Percentiles rank a stretch among this genome's conserved stretches.
Evolutionary conservation across 352 stramenopile genomes (phyloP).

Genomic region (Phytophthora nicotianae): DNA sequence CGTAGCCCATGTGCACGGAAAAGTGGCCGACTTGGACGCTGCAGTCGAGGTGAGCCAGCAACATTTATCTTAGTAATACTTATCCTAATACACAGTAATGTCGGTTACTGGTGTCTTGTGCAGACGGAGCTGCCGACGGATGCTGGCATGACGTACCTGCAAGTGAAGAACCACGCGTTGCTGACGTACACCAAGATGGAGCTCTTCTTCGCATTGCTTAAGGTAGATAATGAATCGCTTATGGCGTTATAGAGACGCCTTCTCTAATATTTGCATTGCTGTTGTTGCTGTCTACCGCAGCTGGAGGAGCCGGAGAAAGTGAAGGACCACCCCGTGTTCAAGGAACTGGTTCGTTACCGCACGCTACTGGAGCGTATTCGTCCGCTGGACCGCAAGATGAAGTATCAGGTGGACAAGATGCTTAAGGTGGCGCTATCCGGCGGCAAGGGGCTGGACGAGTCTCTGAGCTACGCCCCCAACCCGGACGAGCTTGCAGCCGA

Average conservation of each 20-base stretch:
- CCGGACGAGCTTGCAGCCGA: slow-evolving; percentile 69
- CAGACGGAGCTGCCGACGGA: slow-evolving; percentile 69
- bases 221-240: slow-evolving; percentile 39
- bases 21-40: slow-evolving; percentile 50
- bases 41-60: slow-evolving; percentile 46
- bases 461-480: slow-evolving; percentile 82
- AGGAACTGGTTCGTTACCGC: slow-evolving; percentile 84
- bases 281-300: slow-evolving; percentile 26
- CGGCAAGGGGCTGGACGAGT: slow-evolving; percentile 75
- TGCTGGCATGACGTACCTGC: slow-evolving; percentile 76
- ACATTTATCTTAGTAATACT: neutral
- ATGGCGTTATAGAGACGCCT: neutral
- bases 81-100: neutral
- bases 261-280: slow-evolving; percentile 1
- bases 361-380: slow-evolving; percentile 86
- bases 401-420: slow-evolving; percentile 92
- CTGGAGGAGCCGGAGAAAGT: slow-evolving; percentile 73
- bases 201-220: slow-evolving; percentile 85
- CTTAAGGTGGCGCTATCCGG: slow-evolving; percentile 85
- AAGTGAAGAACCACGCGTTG: slow-evolving; percentile 90
- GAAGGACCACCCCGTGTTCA: slow-evolving; percentile 82
- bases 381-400: slow-evolving; percentile 86
- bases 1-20: slow-evolving; percentile 56
- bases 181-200: slow-evolving; percentile 89
- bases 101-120: slow-evolving; percentile 5